These are phyloP conservation scores for Gynochthodes officinalis DNA, from an alignment of 257 asterid species.

Conservation along the genomic window DNA sequence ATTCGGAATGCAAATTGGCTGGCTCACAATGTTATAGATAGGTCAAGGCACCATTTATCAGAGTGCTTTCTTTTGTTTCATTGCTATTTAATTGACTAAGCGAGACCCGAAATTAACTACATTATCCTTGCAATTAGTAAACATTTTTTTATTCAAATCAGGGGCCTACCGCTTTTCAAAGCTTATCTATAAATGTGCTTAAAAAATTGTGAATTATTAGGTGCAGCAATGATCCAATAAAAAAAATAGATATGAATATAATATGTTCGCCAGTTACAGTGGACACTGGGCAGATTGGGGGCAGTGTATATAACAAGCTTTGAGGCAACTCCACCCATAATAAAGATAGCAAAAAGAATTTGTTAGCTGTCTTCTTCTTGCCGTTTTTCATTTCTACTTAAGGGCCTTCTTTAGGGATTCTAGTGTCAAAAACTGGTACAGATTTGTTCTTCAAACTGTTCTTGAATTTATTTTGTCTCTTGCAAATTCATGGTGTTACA, in stretches of 20 bases:
- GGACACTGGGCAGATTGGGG: constrained; percentile 34
- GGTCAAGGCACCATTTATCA: constrained; percentile 16
- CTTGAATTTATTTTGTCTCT: constrained; percentile 26
- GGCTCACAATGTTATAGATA: not conserved
- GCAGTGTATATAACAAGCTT: constrained; percentile 34
- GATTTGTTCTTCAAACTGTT: constrained; percentile 17
- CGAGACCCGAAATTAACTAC: constrained; percentile 2
- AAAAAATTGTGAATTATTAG: not conserved
- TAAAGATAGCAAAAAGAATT: constrained; percentile 31
- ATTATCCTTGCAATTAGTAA: constrained; percentile 19
- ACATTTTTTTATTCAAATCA: not conserved
- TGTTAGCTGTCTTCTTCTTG: constrained; percentile 23
- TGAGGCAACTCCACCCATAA: constrained; percentile 34
- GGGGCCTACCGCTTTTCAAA: not conserved
- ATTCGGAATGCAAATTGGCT: not conserved
- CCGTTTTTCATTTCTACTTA: constrained; percentile 13
- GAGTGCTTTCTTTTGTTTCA: constrained; percentile 2
- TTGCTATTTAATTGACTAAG: constrained; percentile 2
- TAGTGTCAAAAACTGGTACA: constrained; percentile 33
- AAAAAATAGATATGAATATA: constrained; percentile 7
- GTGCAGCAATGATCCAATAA: not conserved
- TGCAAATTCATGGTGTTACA: constrained; percentile 23
- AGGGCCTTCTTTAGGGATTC: constrained; percentile 38
- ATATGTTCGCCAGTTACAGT: constrained; percentile 23
- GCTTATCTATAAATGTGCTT: not conserved